Evolutionary conservation across 805 yeast species (phyloP), one percentile per base, ranked within the genome.

Genomic region (Monosporozyma yasuniensis): DNA sequence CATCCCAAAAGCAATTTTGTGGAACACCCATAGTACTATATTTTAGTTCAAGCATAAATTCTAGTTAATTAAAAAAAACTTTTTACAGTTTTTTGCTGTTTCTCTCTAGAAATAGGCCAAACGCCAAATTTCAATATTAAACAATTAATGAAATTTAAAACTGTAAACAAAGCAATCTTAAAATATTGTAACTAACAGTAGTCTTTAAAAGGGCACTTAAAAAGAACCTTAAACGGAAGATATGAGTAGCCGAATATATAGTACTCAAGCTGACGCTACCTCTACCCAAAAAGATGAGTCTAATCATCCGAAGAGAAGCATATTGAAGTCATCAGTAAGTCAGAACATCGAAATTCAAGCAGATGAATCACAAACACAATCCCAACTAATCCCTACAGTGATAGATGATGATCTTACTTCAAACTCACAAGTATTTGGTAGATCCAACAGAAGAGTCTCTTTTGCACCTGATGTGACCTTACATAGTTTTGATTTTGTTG

Each of bases 401-500:
- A 28, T 14, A 2, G 42, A 39, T 6, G 23, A 16, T 14, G 46
- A 44, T 14, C 11, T 21, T 3, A 35, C 25, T 21, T 44, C 46
- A 4, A 34, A 30, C 4, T 34, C 25, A 12, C 35, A 44, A 14
- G n/a, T 19, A 7, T 14, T 19, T 11, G 25, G 22, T 10, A 32
- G 30, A 32, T 34, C 46, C 3, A 58, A 54, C 38, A 53, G 91
- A 50, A 66, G 91, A 23, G 91, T 85, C 4, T 81, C 88, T 4
- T 85, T 85, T 71, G 90, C 90, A 0, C 85, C 85, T 1, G 86
- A 81, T 56, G 87, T 81, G 0, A 81, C 84, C 3, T 70, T 82
- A 39, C 86, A 81, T 58, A 77, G 80, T 58, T 72, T 75, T 55
- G 80, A 69, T 46, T 65, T 69, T 37, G 60, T 66, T 11, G 68